Conservation (phyloP, 257 asterid species). For the Solanum etuberosum region DNA sequence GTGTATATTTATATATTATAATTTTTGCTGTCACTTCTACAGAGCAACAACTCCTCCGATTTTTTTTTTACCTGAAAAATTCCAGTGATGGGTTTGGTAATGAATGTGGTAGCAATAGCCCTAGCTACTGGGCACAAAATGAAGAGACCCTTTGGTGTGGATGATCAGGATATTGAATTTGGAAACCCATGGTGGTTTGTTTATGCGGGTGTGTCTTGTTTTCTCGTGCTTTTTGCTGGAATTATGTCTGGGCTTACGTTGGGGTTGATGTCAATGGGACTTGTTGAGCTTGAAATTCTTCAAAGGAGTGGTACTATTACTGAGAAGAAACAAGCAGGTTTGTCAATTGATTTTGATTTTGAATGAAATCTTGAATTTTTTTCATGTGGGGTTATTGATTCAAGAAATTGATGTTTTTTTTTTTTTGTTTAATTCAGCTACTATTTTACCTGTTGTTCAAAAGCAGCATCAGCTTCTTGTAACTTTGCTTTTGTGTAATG, state of each 20-base stretch:
- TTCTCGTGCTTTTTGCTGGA: slow-evolving; percentile 92
- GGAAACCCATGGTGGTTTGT: slow-evolving; percentile 90
- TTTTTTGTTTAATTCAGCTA: slow-evolving; percentile 29
- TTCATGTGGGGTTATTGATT: background rate
- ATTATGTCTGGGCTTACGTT: slow-evolving; percentile 89
- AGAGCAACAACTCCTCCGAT: background rate
- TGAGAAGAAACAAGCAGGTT: slow-evolving; percentile 91
- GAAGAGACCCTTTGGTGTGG: slow-evolving; percentile 40
- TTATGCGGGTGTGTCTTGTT: slow-evolving; percentile 77
- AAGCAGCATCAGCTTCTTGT: slow-evolving; percentile 99
- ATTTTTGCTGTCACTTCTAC: background rate
- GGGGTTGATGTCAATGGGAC: slow-evolving; percentile 93
- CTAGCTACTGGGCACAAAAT: slow-evolving; percentile 18
- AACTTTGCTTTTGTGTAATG: slow-evolving; percentile 79
- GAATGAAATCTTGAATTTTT: background rate
- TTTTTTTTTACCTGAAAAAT: background rate
- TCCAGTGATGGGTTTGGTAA: slow-evolving; percentile 16
- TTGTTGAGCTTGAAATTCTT: slow-evolving; percentile 87
- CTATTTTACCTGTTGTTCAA: slow-evolving; percentile 78
- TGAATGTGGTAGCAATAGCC: slow-evolving; percentile 34
- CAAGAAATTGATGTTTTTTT: background rate
- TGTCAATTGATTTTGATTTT: background rate
- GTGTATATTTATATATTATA: background rate
- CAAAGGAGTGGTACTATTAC: slow-evolving; percentile 64
- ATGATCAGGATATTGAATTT: slow-evolving; percentile 66